Evolutionary conservation across 345 rosid genomes (phyloP).

Genomic region (Mangifera indica): DNA sequence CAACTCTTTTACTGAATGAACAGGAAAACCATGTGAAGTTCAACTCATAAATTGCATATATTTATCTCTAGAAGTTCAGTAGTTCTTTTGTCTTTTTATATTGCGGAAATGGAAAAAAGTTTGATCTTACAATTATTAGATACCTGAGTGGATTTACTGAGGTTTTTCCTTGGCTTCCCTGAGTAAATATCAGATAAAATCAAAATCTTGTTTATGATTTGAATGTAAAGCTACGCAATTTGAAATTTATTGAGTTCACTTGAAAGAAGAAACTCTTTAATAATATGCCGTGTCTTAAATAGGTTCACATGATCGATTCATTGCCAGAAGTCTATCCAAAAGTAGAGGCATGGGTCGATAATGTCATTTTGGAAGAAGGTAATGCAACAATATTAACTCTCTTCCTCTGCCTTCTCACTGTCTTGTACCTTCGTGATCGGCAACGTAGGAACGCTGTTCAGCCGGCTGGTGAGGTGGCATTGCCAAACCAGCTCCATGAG

Average conservation of each 20-base stretch:
- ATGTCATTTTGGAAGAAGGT: slow-evolving; percentile 91
- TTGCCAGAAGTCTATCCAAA: slow-evolving; percentile 88
- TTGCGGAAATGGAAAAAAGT: not conserved
- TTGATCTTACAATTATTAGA: not conserved
- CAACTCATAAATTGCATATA: not conserved
- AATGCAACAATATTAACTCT: slow-evolving; percentile 91
- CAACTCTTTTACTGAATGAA: too few species aligned
- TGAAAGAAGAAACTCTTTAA: not conserved
- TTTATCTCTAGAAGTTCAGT: not conserved
- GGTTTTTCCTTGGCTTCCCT: not conserved
- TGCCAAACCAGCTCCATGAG: slow-evolving; percentile 33
- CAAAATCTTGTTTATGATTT: not conserved
- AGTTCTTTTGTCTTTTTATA: not conserved
- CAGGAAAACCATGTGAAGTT: not conserved
- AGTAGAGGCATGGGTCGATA: slow-evolving; percentile 87
- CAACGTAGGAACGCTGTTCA: slow-evolving; percentile 66
- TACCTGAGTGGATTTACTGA: not conserved
- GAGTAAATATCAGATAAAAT: not conserved
- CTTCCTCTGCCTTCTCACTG: slow-evolving; percentile 78
- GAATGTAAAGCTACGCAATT: too few species aligned
- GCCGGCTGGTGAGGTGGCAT: slow-evolving; percentile 44
- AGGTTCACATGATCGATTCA: slow-evolving; percentile 74
- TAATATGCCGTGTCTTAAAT: slow-evolving; percentile 10
- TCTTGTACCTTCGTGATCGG: slow-evolving; percentile 83
- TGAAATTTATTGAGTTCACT: too few species aligned